Evolutionary conservation across 2,329 filamentous ascomycete species (phyloP), one percentile per base, ranked within the genome.

Genomic region (Paecilomyces dactylethromorphus): DNA sequence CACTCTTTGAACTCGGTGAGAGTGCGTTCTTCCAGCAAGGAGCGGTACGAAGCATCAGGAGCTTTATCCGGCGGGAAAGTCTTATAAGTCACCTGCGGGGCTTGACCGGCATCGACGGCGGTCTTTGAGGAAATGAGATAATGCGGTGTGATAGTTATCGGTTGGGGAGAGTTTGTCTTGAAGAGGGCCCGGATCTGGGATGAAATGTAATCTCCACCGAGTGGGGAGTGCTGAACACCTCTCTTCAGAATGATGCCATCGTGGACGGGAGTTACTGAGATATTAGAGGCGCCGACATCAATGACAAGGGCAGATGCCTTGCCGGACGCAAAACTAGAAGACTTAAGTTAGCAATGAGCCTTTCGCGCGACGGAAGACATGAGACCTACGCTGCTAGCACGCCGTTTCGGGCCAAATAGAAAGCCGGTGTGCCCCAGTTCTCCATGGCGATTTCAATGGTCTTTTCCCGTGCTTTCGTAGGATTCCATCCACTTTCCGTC

Each of bases 1-100:
- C 90, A 95, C 78, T 99, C 95, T 79, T 99, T 99, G 84, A 96
- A 99, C 73, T 97, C 92, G 39, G 91, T 92, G 59, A 99, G 79
- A 50, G 96, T 88, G 56, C 93, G 90, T 74, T 97, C 94, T 79
- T 99, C 92, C 76, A 97, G 88, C 64, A 93, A 87, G 18, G 82
- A 80, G 60, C 89, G 87, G 83, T 92, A 97, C 1, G 90, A 92
- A 29, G 85, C 82, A 66, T 80, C 78, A 0, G 83, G 84, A 1
- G 82, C 78, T 57, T 77, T 77, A 79, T 67, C 83, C 68, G 72
- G 81, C 81, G 70, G 81, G 71, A 91, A 96, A 45, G 84, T 84
- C 66, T 86, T 87, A 74, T 90, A 87, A 54, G 83, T 86, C 49
- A 87, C 90, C 73, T 95, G 88, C 2, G 92, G 82, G 1, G 92